A percentile compares a stretch with the other conserved stretches of the same genome.
phyloP scores from a whole-genome alignment of 169 alveolate species.

The Neospora caninum region DNA sequence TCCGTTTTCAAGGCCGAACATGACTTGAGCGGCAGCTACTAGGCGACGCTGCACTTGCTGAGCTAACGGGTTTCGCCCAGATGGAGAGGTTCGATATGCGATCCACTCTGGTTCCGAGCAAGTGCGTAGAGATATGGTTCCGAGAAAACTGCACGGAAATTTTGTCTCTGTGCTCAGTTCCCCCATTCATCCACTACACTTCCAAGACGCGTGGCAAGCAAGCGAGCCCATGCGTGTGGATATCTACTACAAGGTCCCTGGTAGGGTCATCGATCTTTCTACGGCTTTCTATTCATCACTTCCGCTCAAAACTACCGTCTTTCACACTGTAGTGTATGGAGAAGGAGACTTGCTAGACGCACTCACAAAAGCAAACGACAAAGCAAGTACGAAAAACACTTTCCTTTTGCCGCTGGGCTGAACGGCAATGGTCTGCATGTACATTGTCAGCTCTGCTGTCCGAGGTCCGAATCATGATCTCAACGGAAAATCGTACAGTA shows the following conservation, averaged over 20 bases:
- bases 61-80: background rate
- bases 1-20: background rate
- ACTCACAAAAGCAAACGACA: constrained; percentile 54
- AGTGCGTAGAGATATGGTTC: background rate
- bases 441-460: background rate
- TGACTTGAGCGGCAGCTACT: background rate
- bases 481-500: background rate
- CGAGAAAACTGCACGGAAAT: background rate
- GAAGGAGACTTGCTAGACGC: constrained; percentile 55
- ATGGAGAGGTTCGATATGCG: background rate
- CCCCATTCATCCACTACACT: constrained; percentile 52
- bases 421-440: background rate
- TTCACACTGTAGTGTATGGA: constrained; percentile 37
- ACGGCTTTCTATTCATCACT: background rate
- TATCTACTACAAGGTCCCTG: constrained; percentile 65
- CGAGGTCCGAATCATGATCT: background rate
- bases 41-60: background rate
- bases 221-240: constrained; percentile 65
- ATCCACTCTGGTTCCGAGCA: background rate
- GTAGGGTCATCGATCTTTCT: constrained; percentile 4
- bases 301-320: background rate
- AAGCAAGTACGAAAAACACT: constrained; percentile 53
- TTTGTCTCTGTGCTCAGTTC: constrained; percentile 34
- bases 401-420: background rate
- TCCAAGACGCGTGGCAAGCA: constrained; percentile 69